Evolutionary conservation across 176 grass and related monocot genomes (phyloP).

Genomic region (Bonia amplexicaulis): DNA sequence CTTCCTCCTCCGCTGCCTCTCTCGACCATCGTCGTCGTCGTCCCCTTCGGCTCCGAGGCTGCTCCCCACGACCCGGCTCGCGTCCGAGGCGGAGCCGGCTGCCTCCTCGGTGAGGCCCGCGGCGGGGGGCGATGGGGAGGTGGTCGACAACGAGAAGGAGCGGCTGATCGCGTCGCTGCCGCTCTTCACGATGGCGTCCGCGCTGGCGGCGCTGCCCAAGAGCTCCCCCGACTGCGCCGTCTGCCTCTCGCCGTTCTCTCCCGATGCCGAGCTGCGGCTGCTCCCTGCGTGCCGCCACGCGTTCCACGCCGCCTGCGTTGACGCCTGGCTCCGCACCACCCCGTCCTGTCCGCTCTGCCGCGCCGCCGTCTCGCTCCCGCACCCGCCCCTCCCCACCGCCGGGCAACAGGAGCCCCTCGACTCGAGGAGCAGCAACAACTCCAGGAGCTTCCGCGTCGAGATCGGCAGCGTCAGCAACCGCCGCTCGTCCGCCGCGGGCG

Average conservation of each 20-base stretch:
- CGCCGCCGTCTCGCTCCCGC: constrained; percentile 57
- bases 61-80: not conserved
- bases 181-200: constrained; percentile 77
- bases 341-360: constrained; percentile 92
- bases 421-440: constrained; percentile 30
- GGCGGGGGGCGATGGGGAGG: not conserved
- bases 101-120: not conserved
- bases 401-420: not conserved
- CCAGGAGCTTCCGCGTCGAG: constrained; percentile 73
- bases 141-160: constrained; percentile 51
- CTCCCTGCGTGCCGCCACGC: constrained; percentile 86
- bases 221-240: constrained; percentile 87
- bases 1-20: constrained; percentile 72
- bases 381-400: constrained; percentile 42
- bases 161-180: constrained; percentile 74
- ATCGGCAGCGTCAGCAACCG: constrained; percentile 80
- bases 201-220: constrained; percentile 69
- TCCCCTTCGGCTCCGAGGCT: constrained; percentile 13
- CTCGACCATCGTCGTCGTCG: not conserved
- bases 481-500: constrained; percentile 34
- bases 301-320: constrained; percentile 82
- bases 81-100: not conserved
- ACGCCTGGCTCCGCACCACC: constrained; percentile 83
- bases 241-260: constrained; percentile 73
- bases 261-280: constrained; percentile 76